Conservation (phyloP, 2,329 filamentous ascomycete genomes). For the Fusarium lyarnte region DNA sequence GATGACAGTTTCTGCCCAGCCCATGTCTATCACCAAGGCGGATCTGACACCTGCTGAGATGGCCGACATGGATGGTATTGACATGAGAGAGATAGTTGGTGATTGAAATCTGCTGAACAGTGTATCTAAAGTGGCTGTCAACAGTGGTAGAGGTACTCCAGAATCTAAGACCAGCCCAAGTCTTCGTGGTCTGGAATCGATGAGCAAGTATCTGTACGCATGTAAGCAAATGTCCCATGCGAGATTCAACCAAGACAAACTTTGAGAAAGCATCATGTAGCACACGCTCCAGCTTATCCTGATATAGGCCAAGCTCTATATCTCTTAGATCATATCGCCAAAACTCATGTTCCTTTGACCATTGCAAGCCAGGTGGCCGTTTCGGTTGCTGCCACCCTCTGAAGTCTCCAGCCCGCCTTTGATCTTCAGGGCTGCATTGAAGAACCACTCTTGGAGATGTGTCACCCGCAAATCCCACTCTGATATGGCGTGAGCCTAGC, state of each 20-base stretch:
- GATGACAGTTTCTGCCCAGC: conserved; percentile 89
- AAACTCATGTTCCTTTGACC: conserved; percentile 75
- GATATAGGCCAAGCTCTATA: conserved; percentile 80
- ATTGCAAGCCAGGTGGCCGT: conserved; percentile 59
- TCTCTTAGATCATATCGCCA: conserved; percentile 80
- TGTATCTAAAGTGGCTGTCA: conserved; percentile 79
- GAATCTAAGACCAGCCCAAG: conserved; percentile 81
- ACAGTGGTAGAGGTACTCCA: conserved; percentile 77
- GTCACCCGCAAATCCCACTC: conserved; percentile 89
- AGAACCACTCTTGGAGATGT: conserved; percentile 76
- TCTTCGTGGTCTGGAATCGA: conserved; percentile 80
- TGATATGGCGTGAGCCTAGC: conserved; percentile 79
- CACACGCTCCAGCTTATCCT: conserved; percentile 86
- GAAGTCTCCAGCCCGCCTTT: conserved; percentile 84
- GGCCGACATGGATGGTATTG: conserved; percentile 76
- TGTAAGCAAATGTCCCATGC: conserved; percentile 16
- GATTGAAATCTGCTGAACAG: conserved; percentile 84
- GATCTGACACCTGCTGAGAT: conserved; percentile 85
- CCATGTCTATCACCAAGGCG: conserved; percentile 88
- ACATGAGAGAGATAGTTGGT: conserved; percentile 82
- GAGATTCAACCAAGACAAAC: conserved; percentile 52
- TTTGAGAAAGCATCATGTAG: conserved; percentile 85
- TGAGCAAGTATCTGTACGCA: conserved; percentile 64
- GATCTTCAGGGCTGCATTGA: conserved; percentile 78
- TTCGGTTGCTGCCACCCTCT: conserved; percentile 70